phyloP scores from a whole-genome alignment of 1,284 basidiomycete genomes.

The Apiotrichum gracile region DNA sequence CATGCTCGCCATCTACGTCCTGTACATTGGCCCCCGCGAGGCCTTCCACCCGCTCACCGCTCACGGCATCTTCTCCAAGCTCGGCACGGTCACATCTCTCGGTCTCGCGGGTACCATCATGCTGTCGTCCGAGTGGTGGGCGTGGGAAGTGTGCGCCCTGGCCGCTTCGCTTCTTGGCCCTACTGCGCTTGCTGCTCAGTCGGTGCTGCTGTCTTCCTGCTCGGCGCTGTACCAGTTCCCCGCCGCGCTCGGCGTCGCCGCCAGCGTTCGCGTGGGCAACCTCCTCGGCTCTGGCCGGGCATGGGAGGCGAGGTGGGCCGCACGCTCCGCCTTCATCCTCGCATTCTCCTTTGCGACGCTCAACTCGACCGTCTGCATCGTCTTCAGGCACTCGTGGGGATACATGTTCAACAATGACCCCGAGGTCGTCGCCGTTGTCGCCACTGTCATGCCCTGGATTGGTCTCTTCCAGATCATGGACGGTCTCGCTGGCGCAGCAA shows the following conservation, averaged over 20 bases:
- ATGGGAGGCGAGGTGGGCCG: slow-evolving; percentile 60
- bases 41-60: slow-evolving; percentile 76
- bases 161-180: slow-evolving; percentile 47
- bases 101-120: slow-evolving; percentile 62
- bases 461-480: slow-evolving; percentile 70
- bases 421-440: slow-evolving; percentile 57
- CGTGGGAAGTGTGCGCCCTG: slow-evolving; percentile 46
- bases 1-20: slow-evolving; percentile 64
- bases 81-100: slow-evolving; percentile 66
- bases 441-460: slow-evolving; percentile 61
- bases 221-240: slow-evolving; percentile 81
- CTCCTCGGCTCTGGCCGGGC: slow-evolving; percentile 68
- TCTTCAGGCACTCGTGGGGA: slow-evolving; percentile 68
- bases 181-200: slow-evolving; percentile 52
- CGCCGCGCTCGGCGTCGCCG: slow-evolving; percentile 70
- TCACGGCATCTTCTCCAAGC: slow-evolving; percentile 59
- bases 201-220: slow-evolving; percentile 52
- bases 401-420: slow-evolving; percentile 79
- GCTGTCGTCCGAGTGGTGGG: slow-evolving; percentile 50
- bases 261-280: slow-evolving; percentile 80
- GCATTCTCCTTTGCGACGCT: slow-evolving; percentile 56
- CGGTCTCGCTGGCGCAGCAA: slow-evolving; percentile 61
- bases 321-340: slow-evolving; percentile 59
- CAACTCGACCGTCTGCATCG: slow-evolving; percentile 63
- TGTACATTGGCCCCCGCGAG: slow-evolving; percentile 65